A percentile compares a stretch with the other conserved stretches of the same genome.
Conservation (phyloP, 2,329 filamentous ascomycete species). For the Beauveria asiatica region DNA sequence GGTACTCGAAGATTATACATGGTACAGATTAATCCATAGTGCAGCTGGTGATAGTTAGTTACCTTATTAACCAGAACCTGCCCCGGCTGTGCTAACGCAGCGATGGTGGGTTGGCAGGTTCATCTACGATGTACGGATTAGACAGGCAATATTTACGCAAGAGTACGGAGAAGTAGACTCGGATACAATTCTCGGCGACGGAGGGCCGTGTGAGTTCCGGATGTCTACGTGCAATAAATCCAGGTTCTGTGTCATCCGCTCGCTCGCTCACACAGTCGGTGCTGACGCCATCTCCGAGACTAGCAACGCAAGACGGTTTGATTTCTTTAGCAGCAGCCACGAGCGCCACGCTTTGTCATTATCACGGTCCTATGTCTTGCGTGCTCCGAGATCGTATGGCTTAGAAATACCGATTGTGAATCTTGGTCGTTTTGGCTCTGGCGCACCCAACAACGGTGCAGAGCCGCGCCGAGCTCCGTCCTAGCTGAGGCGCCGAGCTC, state of each 20-base stretch:
- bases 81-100: background rate
- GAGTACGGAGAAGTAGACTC: background rate
- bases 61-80: background rate
- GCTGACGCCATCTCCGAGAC: background rate
- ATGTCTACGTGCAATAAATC: background rate
- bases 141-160: background rate
- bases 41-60: background rate
- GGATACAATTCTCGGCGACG: background rate
- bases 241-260: background rate
- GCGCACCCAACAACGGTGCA: background rate
- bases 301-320: background rate
- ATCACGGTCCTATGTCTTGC: background rate
- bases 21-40: too few species aligned
- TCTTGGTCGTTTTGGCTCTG: background rate
- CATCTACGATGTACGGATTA: background rate
- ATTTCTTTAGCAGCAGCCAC: background rate
- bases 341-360: constrained; percentile 2
- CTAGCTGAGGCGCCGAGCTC: background rate
- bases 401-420: constrained; percentile 1
- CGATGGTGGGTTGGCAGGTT: background rate
- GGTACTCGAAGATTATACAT: background rate
- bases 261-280: background rate
- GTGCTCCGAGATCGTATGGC: constrained; percentile 1
- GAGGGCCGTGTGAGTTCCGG: background rate
- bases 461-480: background rate